These are phyloP conservation scores for Trametes cingulata DNA, from an alignment of 768 basidiomycete genomes.

Conservation along the genomic window DNA sequence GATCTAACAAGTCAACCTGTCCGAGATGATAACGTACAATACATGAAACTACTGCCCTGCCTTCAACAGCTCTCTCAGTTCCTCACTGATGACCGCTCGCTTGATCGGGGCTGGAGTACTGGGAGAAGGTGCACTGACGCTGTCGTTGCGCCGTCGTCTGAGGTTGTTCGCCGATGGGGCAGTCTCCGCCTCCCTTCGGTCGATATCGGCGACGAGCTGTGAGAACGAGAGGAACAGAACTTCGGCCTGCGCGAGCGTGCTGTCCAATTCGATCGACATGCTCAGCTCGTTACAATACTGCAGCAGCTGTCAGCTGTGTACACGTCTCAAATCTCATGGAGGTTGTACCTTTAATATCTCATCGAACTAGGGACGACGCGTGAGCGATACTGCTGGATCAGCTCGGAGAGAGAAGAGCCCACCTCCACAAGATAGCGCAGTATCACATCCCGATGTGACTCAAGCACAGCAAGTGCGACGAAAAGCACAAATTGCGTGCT, in stretches of 20 bases:
- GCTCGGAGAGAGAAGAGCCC: conserved; percentile 20
- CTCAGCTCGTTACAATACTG: conserved; percentile 93
- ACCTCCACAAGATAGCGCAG: conserved; percentile 94
- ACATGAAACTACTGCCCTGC: conserved; percentile 38
- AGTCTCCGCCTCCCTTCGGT: conserved; percentile 70
- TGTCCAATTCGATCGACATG: conserved; percentile 96
- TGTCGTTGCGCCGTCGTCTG: conserved; percentile 34
- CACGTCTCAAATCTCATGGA: neutral
- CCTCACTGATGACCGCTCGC: conserved; percentile 57
- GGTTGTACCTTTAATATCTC: conserved; percentile 67
- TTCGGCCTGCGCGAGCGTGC: conserved; percentile 94
- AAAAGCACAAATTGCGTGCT: conserved; percentile 89
- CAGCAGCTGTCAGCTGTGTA: neutral
- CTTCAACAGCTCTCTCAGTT: conserved; percentile 60
- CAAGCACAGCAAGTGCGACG: conserved; percentile 89
- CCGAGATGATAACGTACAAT: conserved; percentile 2
- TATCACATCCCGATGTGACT: conserved; percentile 94
- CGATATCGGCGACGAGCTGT: conserved; percentile 86
- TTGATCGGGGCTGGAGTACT: conserved; percentile 30
- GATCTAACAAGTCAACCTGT: conserved; percentile 14
- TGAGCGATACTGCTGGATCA: neutral
- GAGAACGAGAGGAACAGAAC: conserved; percentile 93
- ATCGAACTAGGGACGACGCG: conserved; percentile 60
- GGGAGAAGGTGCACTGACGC: conserved; percentile 11
- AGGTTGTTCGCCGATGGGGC: conserved; percentile 31